phyloP scores from a whole-genome alignment of 352 stramenopile species.

The Phytophthora tubulina region DNA sequence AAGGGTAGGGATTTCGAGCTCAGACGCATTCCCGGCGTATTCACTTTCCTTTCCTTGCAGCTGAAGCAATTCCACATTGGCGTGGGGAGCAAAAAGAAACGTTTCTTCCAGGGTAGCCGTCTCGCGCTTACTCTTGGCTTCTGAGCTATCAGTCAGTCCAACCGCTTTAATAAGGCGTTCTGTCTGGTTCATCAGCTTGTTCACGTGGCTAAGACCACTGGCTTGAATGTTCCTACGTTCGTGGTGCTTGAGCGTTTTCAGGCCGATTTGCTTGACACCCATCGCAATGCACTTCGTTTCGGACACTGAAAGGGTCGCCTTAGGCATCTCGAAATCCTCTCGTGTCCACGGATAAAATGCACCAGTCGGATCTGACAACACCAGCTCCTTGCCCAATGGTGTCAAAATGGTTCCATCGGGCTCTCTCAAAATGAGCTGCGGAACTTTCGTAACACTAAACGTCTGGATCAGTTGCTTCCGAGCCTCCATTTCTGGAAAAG shows the following conservation, averaged over 20 bases:
- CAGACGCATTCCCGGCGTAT: constrained; percentile 82
- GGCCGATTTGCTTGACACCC: constrained; percentile 74
- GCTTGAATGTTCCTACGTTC: constrained; percentile 49
- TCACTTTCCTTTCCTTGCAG: constrained; percentile 67
- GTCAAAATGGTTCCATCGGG: constrained; percentile 70
- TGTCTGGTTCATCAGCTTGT: constrained; percentile 58
- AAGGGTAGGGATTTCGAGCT: constrained; percentile 68
- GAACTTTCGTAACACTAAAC: constrained; percentile 68
- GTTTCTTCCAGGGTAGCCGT: constrained; percentile 47
- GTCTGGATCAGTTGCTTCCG: constrained; percentile 76
- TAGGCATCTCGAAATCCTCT: constrained; percentile 65
- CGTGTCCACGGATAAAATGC: constrained; percentile 71
- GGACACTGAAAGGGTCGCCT: constrained; percentile 58
- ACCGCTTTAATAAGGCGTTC: constrained; percentile 61
- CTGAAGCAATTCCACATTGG: constrained; percentile 71
- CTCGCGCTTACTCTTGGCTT: constrained; percentile 20
- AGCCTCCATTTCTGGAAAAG: constrained; percentile 75
- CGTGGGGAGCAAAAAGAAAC: constrained; percentile 59
- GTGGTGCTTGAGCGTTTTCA: constrained; percentile 78
- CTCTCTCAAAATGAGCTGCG: constrained; percentile 71
- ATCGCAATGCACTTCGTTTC: constrained; percentile 74
- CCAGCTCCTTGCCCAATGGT: constrained; percentile 72
- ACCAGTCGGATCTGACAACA: constrained; percentile 69
- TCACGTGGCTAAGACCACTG: constrained; percentile 56
- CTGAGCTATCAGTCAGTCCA: constrained; percentile 24